Evolutionary conservation across 1,139 yeast genomes (phyloP).

Genomic region (Sugiyamaella sp.): DNA sequence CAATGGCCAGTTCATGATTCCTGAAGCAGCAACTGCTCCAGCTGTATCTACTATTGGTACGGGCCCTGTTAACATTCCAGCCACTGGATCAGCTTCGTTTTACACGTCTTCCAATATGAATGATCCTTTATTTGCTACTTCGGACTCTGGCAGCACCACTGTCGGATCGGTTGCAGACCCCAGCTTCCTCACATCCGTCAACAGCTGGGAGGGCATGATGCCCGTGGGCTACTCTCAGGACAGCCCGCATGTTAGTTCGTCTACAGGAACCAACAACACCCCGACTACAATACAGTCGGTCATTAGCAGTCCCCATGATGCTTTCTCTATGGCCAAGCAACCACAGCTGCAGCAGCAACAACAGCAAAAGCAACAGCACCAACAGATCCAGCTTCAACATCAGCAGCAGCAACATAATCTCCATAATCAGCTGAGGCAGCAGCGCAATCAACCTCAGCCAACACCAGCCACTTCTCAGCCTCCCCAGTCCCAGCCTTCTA

Average conservation of each 20-base stretch:
- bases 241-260: constrained; percentile 6
- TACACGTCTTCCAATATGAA: background rate
- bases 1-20: background rate
- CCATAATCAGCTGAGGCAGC: too few species aligned
- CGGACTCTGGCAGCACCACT: too few species aligned
- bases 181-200: too few species aligned
- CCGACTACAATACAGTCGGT: constrained; percentile 1
- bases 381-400: constrained; percentile 10
- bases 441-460: too few species aligned
- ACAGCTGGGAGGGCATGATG: constrained; percentile 23
- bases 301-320: background rate
- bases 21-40: background rate
- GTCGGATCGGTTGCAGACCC: too few species aligned
- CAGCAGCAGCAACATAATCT: constrained; percentile 6
- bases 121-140: constrained; percentile 7
- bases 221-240: constrained; percentile 21
- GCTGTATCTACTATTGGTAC: background rate
- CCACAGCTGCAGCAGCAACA: constrained; percentile 12
- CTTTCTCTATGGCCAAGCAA: background rate
- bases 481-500: background rate
- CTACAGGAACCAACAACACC: background rate
- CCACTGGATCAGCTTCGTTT: background rate
- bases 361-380: constrained; percentile 17
- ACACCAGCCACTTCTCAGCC: background rate
- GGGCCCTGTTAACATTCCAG: background rate